Conservation (phyloP, 2,329 filamentous ascomycete genomes). For the Tolypocladium cylindrosporum region DNA sequence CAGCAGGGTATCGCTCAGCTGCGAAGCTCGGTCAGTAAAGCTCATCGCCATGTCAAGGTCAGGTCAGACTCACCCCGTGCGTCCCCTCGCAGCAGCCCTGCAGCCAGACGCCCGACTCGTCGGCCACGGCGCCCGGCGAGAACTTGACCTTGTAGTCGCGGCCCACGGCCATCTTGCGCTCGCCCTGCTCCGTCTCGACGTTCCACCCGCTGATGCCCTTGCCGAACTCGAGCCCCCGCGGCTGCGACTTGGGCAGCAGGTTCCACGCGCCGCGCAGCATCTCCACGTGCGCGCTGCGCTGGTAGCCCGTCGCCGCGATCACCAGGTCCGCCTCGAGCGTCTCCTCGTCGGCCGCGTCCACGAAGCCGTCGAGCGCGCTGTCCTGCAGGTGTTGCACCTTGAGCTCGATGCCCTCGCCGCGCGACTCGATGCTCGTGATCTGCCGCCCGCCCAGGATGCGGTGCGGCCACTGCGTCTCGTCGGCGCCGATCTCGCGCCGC, state of each 20-base stretch:
- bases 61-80: conserved; percentile 62
- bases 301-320: conserved; percentile 82
- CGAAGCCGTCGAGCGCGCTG: conserved; percentile 29
- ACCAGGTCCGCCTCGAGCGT: conserved; percentile 67
- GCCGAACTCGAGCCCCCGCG: conserved; percentile 15
- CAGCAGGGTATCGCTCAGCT: conserved; percentile 73
- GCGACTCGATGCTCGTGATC: conserved; percentile 50
- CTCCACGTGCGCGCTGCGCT: conserved; percentile 64
- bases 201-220: conserved; percentile 31
- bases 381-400: conserved; percentile 40
- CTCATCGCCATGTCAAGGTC: background rate
- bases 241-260: conserved; percentile 49
- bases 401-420: conserved; percentile 44
- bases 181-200: conserved; percentile 25
- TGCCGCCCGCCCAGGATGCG: conserved; percentile 63
- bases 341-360: conserved; percentile 37
- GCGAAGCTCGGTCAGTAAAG: conserved; percentile 9
- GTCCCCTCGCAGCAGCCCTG: conserved; percentile 91
- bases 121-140: conserved; percentile 54
- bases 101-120: conserved; percentile 74
- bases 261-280: conserved; percentile 59
- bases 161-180: conserved; percentile 51
- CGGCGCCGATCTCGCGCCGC: conserved; percentile 55
- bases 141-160: conserved; percentile 76
- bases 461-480: conserved; percentile 71